These are phyloP conservation scores for Trichoderma erinaceum DNA, from an alignment of 495 filamentous ascomycete genomes.

Conservation along the genomic window DNA sequence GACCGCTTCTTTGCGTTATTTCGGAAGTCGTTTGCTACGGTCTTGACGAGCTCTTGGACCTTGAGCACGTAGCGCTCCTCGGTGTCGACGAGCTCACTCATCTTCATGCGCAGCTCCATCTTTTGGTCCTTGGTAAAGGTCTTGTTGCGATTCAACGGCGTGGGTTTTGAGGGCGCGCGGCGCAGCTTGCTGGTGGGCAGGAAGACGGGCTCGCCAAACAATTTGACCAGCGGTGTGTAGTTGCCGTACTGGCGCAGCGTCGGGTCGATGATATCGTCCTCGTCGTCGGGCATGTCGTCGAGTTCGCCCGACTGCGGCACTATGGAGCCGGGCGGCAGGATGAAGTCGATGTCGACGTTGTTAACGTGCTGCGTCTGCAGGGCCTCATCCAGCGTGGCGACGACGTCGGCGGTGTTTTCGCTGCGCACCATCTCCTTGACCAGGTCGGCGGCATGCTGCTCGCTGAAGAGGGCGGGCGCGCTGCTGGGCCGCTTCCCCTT, in stretches of 20 bases:
- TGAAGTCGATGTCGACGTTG: slow-evolving; percentile 82
- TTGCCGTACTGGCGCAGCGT: slow-evolving; percentile 62
- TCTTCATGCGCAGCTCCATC: slow-evolving; percentile 73
- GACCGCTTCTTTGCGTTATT: slow-evolving; percentile 54
- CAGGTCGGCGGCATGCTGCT: slow-evolving; percentile 87
- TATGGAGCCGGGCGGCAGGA: slow-evolving; percentile 72
- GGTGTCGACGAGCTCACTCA: slow-evolving; percentile 88
- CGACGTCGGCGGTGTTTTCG: slow-evolving; percentile 65
- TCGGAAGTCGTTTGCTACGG: slow-evolving; percentile 67
- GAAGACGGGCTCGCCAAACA: slow-evolving; percentile 77
- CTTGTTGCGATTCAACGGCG: slow-evolving; percentile 63
- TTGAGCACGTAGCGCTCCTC: slow-evolving; percentile 91
- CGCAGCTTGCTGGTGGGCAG: slow-evolving; percentile 81
- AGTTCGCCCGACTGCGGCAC: slow-evolving; percentile 44
- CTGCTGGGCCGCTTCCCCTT: slow-evolving; percentile 48
- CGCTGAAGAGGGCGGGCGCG: slow-evolving; percentile 68
- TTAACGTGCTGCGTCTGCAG: slow-evolving; percentile 71
- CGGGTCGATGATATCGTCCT: slow-evolving; percentile 53
- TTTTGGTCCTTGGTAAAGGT: slow-evolving; percentile 76
- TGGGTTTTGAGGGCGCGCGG: slow-evolving; percentile 80
- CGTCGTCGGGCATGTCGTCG: slow-evolving; percentile 50
- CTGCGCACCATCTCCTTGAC: slow-evolving; percentile 75
- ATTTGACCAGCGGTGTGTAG: slow-evolving; percentile 65
- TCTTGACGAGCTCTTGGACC: slow-evolving; percentile 70
- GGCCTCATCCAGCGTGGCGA: slow-evolving; percentile 61